These are phyloP conservation scores for Cryptosporidium canis DNA, from an alignment of 169 alveolate species.

Conservation along the genomic window DNA sequence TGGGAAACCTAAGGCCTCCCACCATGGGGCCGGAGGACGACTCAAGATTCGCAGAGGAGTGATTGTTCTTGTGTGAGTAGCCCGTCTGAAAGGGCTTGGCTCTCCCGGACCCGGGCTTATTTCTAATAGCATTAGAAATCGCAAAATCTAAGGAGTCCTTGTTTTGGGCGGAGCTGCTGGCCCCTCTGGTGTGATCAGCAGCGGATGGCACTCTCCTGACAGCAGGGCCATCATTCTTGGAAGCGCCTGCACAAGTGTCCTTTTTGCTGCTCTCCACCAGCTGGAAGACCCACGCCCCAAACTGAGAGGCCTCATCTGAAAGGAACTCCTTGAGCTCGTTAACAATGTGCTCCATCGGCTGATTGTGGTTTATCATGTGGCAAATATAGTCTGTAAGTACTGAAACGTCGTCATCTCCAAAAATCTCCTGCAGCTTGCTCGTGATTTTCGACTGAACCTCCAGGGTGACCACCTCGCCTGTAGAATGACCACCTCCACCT, in stretches of 20 bases:
- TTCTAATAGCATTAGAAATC: conserved; percentile 64
- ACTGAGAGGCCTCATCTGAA: conserved; percentile 66
- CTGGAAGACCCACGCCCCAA: conserved; percentile 66
- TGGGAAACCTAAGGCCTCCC: neutral
- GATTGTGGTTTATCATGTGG: conserved; percentile 60
- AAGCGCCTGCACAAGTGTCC: neutral
- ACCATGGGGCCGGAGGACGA: conserved; percentile 36
- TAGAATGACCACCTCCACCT: conserved; percentile 31
- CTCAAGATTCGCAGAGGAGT: neutral
- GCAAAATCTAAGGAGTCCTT: conserved; percentile 63
- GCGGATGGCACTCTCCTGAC: neutral
- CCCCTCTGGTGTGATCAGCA: neutral
- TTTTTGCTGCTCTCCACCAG: conserved; percentile 20
- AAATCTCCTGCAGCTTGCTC: conserved; percentile 34
- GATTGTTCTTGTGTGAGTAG: neutral
- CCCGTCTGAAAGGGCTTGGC: neutral
- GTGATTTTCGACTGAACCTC: conserved; percentile 59
- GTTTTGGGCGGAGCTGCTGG: conserved; percentile 3
- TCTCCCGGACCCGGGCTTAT: conserved; percentile 39
- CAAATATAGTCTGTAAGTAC: conserved; percentile 68
- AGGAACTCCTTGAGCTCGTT: conserved; percentile 61
- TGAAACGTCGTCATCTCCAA: conserved; percentile 73
- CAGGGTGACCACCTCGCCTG: conserved; percentile 30
- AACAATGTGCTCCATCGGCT: conserved; percentile 51
- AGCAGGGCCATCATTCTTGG: neutral